A percentile compares a stretch with the other conserved stretches of the same genome.
These are phyloP conservation scores for Boletellus sp. DNA, from an alignment of 1,284 basidiomycete genomes.

Conservation along the genomic window DNA sequence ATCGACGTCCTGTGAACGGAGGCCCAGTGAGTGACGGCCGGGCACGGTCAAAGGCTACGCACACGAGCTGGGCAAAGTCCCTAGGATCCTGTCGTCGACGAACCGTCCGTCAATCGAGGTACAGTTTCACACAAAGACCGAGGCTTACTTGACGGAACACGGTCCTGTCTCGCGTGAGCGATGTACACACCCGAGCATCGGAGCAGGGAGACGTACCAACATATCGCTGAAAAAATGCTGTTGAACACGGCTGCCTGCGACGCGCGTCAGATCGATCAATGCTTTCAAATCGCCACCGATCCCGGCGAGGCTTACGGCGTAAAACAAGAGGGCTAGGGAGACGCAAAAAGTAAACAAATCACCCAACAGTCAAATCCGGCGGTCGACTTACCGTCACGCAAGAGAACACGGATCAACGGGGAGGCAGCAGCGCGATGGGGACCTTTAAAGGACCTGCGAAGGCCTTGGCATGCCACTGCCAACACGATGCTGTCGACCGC, in stretches of 20 bases:
- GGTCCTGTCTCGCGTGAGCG: constrained; percentile 2
- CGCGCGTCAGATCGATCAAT: not conserved
- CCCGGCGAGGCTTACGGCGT: not conserved
- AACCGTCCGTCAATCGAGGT: not conserved
- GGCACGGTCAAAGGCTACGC: not conserved
- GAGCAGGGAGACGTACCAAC: constrained; percentile 4
- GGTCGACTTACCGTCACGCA: constrained; percentile 8
- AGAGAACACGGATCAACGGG: constrained; percentile 5
- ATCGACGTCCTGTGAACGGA: constrained; percentile 1
- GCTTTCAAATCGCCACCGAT: not conserved
- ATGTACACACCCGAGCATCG: not conserved
- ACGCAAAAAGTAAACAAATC: no score
- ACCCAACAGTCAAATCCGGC: no score
- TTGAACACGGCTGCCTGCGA: constrained; percentile 6
- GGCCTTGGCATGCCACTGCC: constrained; percentile 2
- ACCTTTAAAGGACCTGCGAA: constrained; percentile 1
- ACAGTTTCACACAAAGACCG: not conserved
- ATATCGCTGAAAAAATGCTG: constrained; percentile 5
- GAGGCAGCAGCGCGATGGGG: not conserved
- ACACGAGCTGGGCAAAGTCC: constrained; percentile 9
- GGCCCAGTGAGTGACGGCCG: no score
- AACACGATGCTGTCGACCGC: constrained; percentile 13
- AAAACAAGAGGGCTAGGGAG: constrained; percentile 9
- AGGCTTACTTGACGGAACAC: constrained; percentile 6
- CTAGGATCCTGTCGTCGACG: not conserved